A percentile compares a stretch with the other conserved stretches of the same genome.
phyloP scores from a whole-genome alignment of 495 filamentous ascomycete genomes.

The Podospora pseudocomata region DNA sequence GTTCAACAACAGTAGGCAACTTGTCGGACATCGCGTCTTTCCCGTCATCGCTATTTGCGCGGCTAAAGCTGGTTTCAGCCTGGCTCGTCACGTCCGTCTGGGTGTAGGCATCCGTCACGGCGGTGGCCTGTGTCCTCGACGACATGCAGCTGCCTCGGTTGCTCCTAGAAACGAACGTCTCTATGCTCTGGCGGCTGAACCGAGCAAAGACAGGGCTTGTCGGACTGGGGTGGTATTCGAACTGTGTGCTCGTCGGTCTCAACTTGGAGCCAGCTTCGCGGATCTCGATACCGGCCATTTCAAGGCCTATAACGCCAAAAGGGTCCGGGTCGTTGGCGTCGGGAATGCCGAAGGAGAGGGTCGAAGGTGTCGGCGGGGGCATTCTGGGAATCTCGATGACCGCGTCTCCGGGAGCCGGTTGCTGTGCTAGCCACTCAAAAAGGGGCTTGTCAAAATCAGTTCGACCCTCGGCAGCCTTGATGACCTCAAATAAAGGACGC shows the following conservation, averaged over 20 bases:
- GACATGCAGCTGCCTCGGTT: constrained; percentile 65
- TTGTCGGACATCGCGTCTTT: constrained; percentile 36
- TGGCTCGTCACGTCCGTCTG: constrained; percentile 53
- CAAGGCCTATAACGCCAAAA: constrained; percentile 79
- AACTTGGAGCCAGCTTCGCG: constrained; percentile 73
- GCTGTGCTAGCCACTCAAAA: constrained; percentile 44
- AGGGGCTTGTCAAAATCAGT: constrained; percentile 61
- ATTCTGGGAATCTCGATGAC: constrained; percentile 51
- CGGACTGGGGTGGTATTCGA: constrained; percentile 74
- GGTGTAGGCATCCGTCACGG: constrained; percentile 55
- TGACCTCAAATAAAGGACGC: constrained; percentile 66
- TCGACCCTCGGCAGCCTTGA: constrained; percentile 83
- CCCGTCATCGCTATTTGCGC: constrained; percentile 46
- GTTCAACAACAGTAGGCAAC: constrained; percentile 38
- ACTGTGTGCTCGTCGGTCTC: constrained; percentile 66
- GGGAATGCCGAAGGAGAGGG: constrained; percentile 67
- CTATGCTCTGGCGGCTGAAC: constrained; percentile 65
- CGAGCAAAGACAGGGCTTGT: constrained; percentile 70
- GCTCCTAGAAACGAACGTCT: constrained; percentile 56
- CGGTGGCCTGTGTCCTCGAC: constrained; percentile 51
- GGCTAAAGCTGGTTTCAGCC: constrained; percentile 47
- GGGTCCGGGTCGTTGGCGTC: constrained; percentile 78
- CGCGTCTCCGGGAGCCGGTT: constrained; percentile 72
- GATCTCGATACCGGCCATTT: constrained; percentile 80
- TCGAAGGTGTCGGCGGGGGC: constrained; percentile 24